Conservation (phyloP, 371 early-diverging fungal genomes). For the Agmasoma carcini region DNA sequence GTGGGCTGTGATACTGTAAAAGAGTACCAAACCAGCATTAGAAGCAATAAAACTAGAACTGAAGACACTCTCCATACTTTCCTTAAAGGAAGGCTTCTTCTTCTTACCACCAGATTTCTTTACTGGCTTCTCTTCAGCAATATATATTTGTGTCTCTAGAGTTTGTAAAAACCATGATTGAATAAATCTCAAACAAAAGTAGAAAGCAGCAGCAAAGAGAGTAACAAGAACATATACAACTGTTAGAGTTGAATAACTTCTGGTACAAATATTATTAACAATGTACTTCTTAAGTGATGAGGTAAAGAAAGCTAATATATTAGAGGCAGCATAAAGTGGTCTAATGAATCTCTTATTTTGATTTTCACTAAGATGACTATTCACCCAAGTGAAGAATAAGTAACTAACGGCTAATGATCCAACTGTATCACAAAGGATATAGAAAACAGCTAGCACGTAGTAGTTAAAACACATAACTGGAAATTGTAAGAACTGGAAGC, state of each 20-base stretch:
- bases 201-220: background rate
- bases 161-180: background rate
- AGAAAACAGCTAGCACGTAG: constrained; percentile 5
- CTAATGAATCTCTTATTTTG: constrained; percentile 9
- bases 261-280: background rate
- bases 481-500: background rate
- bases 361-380: background rate
- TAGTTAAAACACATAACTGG: constrained; percentile 1
- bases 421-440: constrained; percentile 9
- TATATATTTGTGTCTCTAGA: background rate
- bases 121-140: background rate
- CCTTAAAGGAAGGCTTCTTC: background rate
- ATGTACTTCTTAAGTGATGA: background rate
- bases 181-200: background rate
- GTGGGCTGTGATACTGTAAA: too few relatives aligned
- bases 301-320: background rate
- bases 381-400: constrained; percentile 10
- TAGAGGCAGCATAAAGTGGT: constrained; percentile 6
- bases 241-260: background rate
- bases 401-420: constrained; percentile 5
- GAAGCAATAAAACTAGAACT: too few relatives aligned
- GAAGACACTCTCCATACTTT: background rate
- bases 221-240: background rate
- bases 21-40: too few relatives aligned
- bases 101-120: constrained; percentile 7